Base-by-base conservation (phyloP, 2,329 filamentous ascomycete species). In the Aspergillus hortae region DNA sequence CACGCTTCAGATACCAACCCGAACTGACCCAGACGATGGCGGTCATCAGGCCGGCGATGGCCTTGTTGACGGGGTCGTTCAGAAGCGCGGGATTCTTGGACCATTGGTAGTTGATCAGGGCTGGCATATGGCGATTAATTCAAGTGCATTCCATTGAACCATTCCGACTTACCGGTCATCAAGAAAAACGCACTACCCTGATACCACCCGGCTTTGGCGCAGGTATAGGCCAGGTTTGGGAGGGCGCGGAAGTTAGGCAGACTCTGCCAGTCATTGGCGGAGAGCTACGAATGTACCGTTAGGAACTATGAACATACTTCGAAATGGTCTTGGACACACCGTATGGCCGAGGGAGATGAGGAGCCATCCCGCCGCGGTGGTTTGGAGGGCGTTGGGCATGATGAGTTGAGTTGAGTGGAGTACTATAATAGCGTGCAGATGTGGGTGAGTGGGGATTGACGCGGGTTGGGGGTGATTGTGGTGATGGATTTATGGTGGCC, bases 161-260 rank as follows among this genome's bases (percentile, higher is more conserved):
- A 6, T 23, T 23, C 23, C 4, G 23, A 23, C 23, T 23, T 43
- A 62, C 60, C 61, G 9, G 53, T 61, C 27, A 64, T 52, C 11
- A 64, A 10, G 44, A 64, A 58, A 36, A 58, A 64, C 1, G 47
- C 59, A 47, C 60, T 61, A 2, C 61, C 61, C 48, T 64, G 61
- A n/a, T 58, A 65, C 62, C 62, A 65, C 12, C 62, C 62, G 2
- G 54, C 60, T 9, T 50, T 56, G 17, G 56, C 59, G 36, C 62
- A 59, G 4, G 61, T 59, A 32, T 56, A 63, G 40, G 62, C 57
- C 2, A 62, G 54, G 43, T 41, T 56, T 9, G 61, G 62, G 4
- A 65, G 47, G 23, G 56, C 42, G 41, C 55, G 55, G 53, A 59
- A 62, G 32, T 61, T 53, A 12, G 54, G 55, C 12, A 51, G 48